Conservation (phyloP, 768 basidiomycete genomes). For the Calocybe indica region DNA sequence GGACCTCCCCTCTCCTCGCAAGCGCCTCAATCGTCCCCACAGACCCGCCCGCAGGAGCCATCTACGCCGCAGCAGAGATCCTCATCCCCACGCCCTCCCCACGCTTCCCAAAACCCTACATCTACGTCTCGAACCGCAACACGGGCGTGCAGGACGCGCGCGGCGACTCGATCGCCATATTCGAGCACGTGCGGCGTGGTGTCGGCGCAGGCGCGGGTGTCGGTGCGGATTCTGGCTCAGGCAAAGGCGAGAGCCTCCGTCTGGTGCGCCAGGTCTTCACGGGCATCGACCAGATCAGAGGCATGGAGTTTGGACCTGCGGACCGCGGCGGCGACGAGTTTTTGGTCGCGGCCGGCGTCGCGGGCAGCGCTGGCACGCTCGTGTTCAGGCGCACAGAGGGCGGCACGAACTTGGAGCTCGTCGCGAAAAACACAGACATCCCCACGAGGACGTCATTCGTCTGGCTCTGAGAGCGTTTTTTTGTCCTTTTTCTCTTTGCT, state of each 20-base stretch:
- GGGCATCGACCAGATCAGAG: conserved; percentile 56
- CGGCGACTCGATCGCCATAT: conserved; percentile 61
- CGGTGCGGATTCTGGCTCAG: too few species aligned
- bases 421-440: conserved; percentile 45
- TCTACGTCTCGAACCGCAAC: conserved; percentile 70
- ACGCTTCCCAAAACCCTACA: conserved; percentile 44
- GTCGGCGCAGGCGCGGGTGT: background rate
- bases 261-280: conserved; percentile 51
- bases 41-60: conserved; percentile 28
- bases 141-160: conserved; percentile 39
- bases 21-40: conserved; percentile 44
- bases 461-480: conserved; percentile 23
- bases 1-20: conserved; percentile 44
- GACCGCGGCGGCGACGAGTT: conserved; percentile 45
- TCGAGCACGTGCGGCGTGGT: conserved; percentile 28
- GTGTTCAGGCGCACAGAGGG: conserved; percentile 46
- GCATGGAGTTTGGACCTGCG: conserved; percentile 54
- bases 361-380: conserved; percentile 48
- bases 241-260: conserved; percentile 17
- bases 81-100: conserved; percentile 45
- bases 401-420: conserved; percentile 42
- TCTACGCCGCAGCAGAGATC: conserved; percentile 57
- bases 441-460: conserved; percentile 49
- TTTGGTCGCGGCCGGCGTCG: conserved; percentile 45
- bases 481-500: too few species aligned